Conservation (phyloP, 2,329 filamentous ascomycete genomes). For the Botryosphaeria agaves region DNA sequence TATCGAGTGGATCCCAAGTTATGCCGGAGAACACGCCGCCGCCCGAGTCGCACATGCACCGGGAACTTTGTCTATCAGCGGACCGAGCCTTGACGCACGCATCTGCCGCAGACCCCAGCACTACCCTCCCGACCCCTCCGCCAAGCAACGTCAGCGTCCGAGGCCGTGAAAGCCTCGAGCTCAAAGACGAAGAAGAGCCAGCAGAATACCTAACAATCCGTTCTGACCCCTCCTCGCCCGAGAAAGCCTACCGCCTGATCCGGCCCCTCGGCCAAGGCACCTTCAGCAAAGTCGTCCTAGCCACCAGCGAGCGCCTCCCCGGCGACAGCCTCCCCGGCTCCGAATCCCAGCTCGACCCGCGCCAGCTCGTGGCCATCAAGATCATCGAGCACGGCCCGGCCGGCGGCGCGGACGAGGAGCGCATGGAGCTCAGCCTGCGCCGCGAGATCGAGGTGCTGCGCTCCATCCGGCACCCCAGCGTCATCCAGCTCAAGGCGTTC, state of each 20-base stretch:
- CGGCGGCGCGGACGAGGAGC: slow-evolving; percentile 81
- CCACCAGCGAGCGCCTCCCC: slow-evolving; percentile 58
- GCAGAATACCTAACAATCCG: slow-evolving; percentile 28
- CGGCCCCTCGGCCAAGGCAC: slow-evolving; percentile 79
- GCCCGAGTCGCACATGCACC: slow-evolving; percentile 39
- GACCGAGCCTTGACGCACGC: slow-evolving; percentile 52
- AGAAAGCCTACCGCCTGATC: slow-evolving; percentile 62
- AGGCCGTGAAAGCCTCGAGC: slow-evolving; percentile 33
- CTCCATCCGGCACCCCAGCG: slow-evolving; percentile 68
- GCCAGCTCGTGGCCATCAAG: slow-evolving; percentile 82
- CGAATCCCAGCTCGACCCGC: slow-evolving; percentile 41
- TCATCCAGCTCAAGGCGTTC: slow-evolving; percentile 86
- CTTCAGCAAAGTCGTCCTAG: slow-evolving; percentile 86
- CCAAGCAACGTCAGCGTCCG: slow-evolving; percentile 47
- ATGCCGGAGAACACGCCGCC: slow-evolving; percentile 30
- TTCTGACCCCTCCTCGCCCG: slow-evolving; percentile 47
- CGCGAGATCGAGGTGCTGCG: slow-evolving; percentile 91
- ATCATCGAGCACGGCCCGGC: slow-evolving; percentile 89
- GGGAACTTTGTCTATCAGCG: slow-evolving; percentile 67
- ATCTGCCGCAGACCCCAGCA: slow-evolving; percentile 32
- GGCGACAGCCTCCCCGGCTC: slow-evolving; percentile 21
- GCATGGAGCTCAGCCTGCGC: slow-evolving; percentile 84
- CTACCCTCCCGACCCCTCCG: slow-evolving; percentile 55
- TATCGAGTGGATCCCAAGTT: slow-evolving; percentile 32
- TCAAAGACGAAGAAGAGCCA: slow-evolving; percentile 27